Evolutionary conservation across 2,329 filamentous ascomycete genomes (phyloP).

Genomic region (Fusarium vanettenii): DNA sequence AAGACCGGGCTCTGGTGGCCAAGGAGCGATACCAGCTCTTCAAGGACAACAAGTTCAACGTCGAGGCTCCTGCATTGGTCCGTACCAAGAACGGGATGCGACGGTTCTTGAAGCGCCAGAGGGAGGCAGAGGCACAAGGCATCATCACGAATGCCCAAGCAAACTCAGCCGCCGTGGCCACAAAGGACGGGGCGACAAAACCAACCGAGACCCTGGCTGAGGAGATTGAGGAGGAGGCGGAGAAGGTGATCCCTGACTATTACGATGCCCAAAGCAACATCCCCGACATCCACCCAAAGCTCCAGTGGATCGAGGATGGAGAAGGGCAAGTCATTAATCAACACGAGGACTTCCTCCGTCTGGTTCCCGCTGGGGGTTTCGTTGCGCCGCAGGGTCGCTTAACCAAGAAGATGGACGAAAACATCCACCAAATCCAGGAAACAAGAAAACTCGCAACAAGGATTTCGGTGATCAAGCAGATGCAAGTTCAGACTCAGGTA

Average conservation of each 20-base stretch:
- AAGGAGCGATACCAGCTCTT: conserved; percentile 90
- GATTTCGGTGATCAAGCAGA: conserved; percentile 98
- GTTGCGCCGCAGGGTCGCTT: conserved; percentile 79
- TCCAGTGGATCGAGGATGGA: conserved; percentile 90
- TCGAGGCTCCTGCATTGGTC: conserved; percentile 87
- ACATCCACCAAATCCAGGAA: conserved; percentile 95
- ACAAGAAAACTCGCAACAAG: conserved; percentile 96
- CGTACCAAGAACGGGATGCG: conserved; percentile 91
- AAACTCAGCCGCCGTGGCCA: conserved; percentile 52
- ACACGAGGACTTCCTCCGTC: conserved; percentile 83
- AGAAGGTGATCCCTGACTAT: conserved; percentile 90
- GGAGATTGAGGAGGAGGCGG: conserved; percentile 91
- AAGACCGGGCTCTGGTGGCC: conserved; percentile 86
- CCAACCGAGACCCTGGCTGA: conserved; percentile 85
- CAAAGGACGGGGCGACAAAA: conserved; percentile 60
- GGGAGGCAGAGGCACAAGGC: conserved; percentile 69
- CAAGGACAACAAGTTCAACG: conserved; percentile 83
- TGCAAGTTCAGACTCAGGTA: conserved; percentile 98
- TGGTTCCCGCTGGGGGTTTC: conserved; percentile 82
- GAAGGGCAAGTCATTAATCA: conserved; percentile 92
- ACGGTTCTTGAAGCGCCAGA: conserved; percentile 83
- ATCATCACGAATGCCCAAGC: conserved; percentile 51
- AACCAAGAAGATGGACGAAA: conserved; percentile 84
- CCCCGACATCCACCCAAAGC: conserved; percentile 81
- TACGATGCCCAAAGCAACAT: conserved; percentile 89